These are phyloP conservation scores for Ilyonectria destructans DNA, from an alignment of 2,329 filamentous ascomycete genomes.

Conservation along the genomic window DNA sequence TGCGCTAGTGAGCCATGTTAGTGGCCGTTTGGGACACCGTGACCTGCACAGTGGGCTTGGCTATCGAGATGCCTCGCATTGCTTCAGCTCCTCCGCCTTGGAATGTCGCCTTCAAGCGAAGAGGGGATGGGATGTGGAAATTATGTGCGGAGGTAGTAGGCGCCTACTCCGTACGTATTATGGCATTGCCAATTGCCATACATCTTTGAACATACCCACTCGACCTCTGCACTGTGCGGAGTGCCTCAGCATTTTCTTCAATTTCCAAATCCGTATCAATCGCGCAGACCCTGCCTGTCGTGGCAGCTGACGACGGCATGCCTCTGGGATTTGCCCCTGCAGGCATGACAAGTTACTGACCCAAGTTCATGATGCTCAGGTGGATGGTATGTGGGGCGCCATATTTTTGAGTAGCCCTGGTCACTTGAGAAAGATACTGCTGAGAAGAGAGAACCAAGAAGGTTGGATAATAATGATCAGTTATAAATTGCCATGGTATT, in stretches of 20 bases:
- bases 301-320: not conserved
- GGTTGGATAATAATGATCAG: not conserved
- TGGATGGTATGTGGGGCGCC: not conserved
- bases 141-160: not conserved
- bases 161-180: not conserved
- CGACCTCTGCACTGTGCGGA: not conserved
- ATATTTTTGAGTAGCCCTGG: not conserved
- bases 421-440: not conserved
- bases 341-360: not conserved
- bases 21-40: conserved; percentile 16
- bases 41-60: conserved; percentile 4
- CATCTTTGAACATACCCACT: not conserved
- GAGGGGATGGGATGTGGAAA: not conserved
- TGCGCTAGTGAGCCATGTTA: conserved; percentile 40
- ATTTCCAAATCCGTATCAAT: not conserved
- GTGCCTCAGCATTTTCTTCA: not conserved
- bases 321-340: conserved; percentile 1
- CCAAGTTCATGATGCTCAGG: conserved; percentile 15
- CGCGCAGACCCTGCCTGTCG: not conserved
- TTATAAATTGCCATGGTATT: not conserved
- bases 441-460: not conserved
- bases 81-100: not conserved
- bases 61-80: not conserved
- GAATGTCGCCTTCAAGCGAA: not conserved
- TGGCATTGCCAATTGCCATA: not conserved